These are phyloP conservation scores for Pseudopyrenochaeta lycopersici DNA, from an alignment of 2,329 filamentous ascomycete species.

Conservation along the genomic window DNA sequence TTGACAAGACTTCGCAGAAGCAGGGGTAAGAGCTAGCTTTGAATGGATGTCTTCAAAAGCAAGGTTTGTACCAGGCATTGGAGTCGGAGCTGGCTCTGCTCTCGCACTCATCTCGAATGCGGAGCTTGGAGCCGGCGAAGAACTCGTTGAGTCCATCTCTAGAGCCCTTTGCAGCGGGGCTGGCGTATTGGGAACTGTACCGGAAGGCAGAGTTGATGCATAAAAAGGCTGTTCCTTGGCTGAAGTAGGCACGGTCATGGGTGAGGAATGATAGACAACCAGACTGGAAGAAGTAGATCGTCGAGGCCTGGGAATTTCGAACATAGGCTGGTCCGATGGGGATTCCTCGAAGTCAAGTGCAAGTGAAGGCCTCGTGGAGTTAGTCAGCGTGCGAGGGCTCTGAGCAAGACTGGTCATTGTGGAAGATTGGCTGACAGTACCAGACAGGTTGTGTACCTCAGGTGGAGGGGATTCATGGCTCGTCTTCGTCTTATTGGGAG, in stretches of 20 bases:
- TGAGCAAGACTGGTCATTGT: conserved; percentile 4
- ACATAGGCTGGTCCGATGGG: conserved; percentile 32
- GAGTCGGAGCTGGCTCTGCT: conserved; percentile 23
- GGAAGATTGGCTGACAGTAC: neutral
- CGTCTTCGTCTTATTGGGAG: conserved; percentile 24
- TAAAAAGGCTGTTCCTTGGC: conserved; percentile 11
- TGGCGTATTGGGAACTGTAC: conserved; percentile 38
- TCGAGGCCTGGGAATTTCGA: conserved; percentile 25
- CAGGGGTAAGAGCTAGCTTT: conserved; percentile 11
- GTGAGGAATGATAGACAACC: conserved; percentile 37
- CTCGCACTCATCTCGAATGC: neutral
- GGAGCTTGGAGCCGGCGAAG: conserved; percentile 7
- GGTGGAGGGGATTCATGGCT: conserved; percentile 6
- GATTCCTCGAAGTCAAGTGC: conserved; percentile 38
- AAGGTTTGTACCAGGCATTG: conserved; percentile 36
- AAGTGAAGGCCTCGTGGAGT: conserved; percentile 27
- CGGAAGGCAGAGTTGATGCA: conserved; percentile 20
- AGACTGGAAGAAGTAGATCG: conserved; percentile 22
- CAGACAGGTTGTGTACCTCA: conserved; percentile 10
- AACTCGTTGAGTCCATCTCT: conserved; percentile 20
- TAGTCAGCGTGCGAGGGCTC: conserved; percentile 22
- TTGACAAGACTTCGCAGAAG: neutral
- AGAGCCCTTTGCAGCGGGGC: conserved; percentile 35
- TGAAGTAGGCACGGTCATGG: conserved; percentile 34
- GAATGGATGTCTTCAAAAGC: conserved; percentile 21